Evolutionary conservation across 2,329 filamentous ascomycete genomes (phyloP).

Genomic region (Epicoccum sorghinum): DNA sequence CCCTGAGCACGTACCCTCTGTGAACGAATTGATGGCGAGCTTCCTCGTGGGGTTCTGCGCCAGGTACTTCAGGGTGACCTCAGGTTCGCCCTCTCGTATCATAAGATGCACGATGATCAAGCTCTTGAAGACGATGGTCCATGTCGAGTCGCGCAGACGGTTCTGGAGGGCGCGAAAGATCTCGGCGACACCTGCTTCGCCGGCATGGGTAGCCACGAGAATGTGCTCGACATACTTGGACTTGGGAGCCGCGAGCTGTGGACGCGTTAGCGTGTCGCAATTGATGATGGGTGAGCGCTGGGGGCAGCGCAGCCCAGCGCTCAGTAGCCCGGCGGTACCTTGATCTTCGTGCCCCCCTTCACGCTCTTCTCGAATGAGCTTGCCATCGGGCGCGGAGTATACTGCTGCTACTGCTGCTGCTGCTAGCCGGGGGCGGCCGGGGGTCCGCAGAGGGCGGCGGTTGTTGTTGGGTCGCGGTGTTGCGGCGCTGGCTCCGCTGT

Average conservation of each 20-base stretch:
- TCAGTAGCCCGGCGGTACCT: constrained; percentile 60
- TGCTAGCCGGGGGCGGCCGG: constrained; percentile 9
- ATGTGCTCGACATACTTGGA: constrained; percentile 99
- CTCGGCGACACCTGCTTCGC: constrained; percentile 92
- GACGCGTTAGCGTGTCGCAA: constrained; percentile 26
- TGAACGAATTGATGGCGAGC: constrained; percentile 87
- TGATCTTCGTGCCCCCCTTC: constrained; percentile 97
- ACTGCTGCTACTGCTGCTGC: constrained; percentile 1
- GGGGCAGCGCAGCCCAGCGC: not conserved
- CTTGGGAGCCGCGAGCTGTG: constrained; percentile 89
- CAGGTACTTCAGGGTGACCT: constrained; percentile 85
- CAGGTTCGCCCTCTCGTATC: constrained; percentile 91
- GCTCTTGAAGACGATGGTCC: constrained; percentile 99
- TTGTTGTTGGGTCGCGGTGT: constrained; percentile 16
- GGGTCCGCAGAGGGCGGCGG: constrained; percentile 15
- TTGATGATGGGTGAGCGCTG: not conserved
- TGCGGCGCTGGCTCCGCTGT: constrained; percentile 24
- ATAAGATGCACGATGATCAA: constrained; percentile 95
- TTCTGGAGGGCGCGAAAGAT: constrained; percentile 92
- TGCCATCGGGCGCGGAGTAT: constrained; percentile 62
- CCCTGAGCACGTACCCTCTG: constrained; percentile 71
- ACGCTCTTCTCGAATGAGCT: constrained; percentile 98
- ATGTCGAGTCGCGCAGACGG: constrained; percentile 91
- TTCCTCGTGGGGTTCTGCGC: constrained; percentile 77
- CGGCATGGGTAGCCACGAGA: constrained; percentile 89